Conservation (phyloP, 1,139 yeast genomes). For the Yamadazyma mexicana region DNA sequence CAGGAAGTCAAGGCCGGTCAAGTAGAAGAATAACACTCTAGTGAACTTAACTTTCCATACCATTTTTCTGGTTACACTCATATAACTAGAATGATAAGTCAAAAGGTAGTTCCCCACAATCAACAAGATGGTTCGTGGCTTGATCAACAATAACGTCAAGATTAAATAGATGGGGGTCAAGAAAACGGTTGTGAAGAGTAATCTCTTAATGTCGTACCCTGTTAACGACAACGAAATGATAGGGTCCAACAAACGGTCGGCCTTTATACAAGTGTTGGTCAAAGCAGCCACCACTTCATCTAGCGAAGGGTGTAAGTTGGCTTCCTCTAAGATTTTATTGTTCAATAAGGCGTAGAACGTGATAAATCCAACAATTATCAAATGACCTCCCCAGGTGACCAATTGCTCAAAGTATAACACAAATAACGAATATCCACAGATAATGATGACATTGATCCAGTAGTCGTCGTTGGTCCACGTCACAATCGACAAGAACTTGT, state of each 20-base stretch:
- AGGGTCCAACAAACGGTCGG: slow-evolving; percentile 77
- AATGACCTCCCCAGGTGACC: slow-evolving; percentile 78
- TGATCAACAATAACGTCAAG: slow-evolving; percentile 61
- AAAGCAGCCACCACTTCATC: slow-evolving; percentile 87
- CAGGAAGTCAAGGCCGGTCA: slow-evolving; percentile 85
- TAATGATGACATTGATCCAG: slow-evolving; percentile 70
- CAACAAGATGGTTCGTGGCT: slow-evolving; percentile 70
- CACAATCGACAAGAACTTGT: slow-evolving; percentile 65
- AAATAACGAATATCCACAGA: slow-evolving; percentile 54
- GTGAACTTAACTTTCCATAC: slow-evolving; percentile 80
- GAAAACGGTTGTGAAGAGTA: slow-evolving; percentile 80
- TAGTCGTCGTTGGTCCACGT: slow-evolving; percentile 93
- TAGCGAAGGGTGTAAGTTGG: slow-evolving; percentile 71
- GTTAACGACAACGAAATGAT: slow-evolving; percentile 69
- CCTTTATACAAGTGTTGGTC: slow-evolving; percentile 71
- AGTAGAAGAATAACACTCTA: slow-evolving; percentile 69
- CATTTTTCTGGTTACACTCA: slow-evolving; percentile 75
- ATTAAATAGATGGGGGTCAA: slow-evolving; percentile 81
- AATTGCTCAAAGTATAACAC: slow-evolving; percentile 75
- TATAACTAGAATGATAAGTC: slow-evolving; percentile 85
- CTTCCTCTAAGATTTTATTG: slow-evolving; percentile 49
- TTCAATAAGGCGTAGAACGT: slow-evolving; percentile 67
- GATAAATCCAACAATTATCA: slow-evolving; percentile 65
- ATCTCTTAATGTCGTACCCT: slow-evolving; percentile 74
- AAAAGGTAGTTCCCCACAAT: slow-evolving; percentile 61